phyloP scores from a whole-genome alignment of 345 rosid species.

The Acer saccharum region DNA sequence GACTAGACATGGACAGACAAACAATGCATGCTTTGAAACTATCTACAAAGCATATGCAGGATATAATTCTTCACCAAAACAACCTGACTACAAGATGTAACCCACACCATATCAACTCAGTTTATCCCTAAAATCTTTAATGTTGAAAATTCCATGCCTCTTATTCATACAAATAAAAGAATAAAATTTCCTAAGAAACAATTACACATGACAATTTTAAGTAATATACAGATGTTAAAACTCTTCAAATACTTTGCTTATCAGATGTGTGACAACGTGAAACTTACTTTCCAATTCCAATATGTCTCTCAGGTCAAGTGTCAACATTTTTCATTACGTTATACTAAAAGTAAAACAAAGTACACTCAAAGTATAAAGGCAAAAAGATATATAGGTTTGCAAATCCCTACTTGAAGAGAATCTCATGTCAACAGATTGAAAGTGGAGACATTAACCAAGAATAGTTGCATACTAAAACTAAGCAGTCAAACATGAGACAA shows the following conservation, averaged over 20 bases:
- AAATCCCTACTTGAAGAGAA: neutral
- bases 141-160: neutral
- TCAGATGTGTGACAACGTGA: too few relatives aligned
- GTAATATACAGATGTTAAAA: too few relatives aligned
- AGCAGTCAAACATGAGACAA: neutral
- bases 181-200: neutral
- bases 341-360: neutral
- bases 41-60: too few relatives aligned
- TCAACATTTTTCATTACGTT: neutral
- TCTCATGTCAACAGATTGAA: neutral
- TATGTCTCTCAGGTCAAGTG: neutral
- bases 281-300: too few relatives aligned
- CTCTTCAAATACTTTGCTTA: too few relatives aligned
- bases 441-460: constrained; percentile 3
- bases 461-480: neutral
- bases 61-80: neutral
- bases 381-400: neutral
- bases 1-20: too few relatives aligned
- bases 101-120: neutral
- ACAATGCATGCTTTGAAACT: too few relatives aligned
- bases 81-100: neutral
- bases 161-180: neutral
- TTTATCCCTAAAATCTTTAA: neutral
- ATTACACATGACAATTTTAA: neutral
- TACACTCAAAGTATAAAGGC: neutral